A percentile compares a stretch with the other conserved stretches of the same genome.
phyloP scores from a whole-genome alignment of 2,329 filamentous ascomycete species.

The Ascochyta viciae-villosae region DNA sequence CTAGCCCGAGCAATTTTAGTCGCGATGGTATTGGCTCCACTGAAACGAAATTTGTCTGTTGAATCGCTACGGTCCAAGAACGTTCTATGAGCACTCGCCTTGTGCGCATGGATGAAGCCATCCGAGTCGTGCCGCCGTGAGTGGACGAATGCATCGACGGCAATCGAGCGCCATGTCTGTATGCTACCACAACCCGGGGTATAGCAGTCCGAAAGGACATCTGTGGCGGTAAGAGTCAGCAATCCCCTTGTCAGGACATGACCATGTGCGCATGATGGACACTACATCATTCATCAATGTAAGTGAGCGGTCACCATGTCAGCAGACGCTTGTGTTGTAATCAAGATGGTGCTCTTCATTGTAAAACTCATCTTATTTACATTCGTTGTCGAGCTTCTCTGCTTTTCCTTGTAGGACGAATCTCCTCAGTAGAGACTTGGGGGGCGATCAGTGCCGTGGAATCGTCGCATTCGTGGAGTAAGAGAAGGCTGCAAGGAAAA shows the following conservation, averaged over 20 bases:
- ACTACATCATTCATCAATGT: neutral
- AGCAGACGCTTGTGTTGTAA: neutral
- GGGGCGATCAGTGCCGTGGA: neutral
- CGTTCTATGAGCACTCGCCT: conserved; percentile 14
- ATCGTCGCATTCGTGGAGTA: neutral
- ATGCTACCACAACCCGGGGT: neutral
- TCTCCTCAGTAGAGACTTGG: neutral
- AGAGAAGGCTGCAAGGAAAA: neutral
- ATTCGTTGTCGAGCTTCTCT: neutral
- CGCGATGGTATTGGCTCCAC: conserved; percentile 17
- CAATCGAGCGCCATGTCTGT: conserved; percentile 3
- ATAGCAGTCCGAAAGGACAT: neutral
- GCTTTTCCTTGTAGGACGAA: neutral
- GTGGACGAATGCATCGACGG: conserved; percentile 11
- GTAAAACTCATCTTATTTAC: neutral
- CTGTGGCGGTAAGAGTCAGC: neutral
- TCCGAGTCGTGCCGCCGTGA: conserved; percentile 9
- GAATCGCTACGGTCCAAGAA: conserved; percentile 16
- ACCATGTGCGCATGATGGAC: neutral
- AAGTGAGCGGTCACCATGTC: neutral
- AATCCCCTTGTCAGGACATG: neutral
- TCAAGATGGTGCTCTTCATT: neutral
- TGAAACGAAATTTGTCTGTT: conserved; percentile 18
- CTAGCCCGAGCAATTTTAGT: conserved; percentile 19
- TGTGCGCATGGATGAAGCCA: conserved; percentile 12